Conservation (phyloP, 2,329 filamentous ascomycete genomes). For the Leptodontidium sp. region DNA sequence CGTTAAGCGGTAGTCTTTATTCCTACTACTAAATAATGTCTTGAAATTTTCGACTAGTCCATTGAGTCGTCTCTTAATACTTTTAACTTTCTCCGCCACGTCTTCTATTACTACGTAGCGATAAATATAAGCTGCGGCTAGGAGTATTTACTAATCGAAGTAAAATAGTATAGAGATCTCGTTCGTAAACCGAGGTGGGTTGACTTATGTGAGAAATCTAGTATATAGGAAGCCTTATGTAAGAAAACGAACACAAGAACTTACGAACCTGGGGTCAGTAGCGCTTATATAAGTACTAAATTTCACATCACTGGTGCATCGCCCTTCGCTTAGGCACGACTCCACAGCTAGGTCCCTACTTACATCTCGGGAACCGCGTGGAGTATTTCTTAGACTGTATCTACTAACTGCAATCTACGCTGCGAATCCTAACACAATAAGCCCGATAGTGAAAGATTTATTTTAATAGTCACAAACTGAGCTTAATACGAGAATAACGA, state of each 20-base stretch:
- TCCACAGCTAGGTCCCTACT: not conserved
- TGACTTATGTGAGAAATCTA: not conserved
- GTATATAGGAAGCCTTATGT: not conserved
- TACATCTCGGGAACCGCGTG: not conserved
- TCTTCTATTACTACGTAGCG: conserved; percentile 4
- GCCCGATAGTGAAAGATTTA: too few species aligned
- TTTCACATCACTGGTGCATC: too few species aligned
- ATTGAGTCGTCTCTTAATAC: too few species aligned
- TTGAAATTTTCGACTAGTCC: too few species aligned
- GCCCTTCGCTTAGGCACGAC: not conserved
- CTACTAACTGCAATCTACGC: too few species aligned
- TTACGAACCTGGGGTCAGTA: not conserved
- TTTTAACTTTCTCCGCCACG: not conserved
- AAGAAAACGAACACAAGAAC: conserved; percentile 3
- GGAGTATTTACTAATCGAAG: not conserved
- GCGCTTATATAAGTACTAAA: conserved; percentile 3
- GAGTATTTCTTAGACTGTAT: not conserved
- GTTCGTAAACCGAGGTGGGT: not conserved
- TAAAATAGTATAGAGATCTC: not conserved
- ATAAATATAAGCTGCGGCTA: conserved; percentile 1
- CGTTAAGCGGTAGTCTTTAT: not conserved
- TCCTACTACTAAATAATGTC: too few species aligned
- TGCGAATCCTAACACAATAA: too few species aligned
- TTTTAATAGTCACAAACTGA: too few species aligned
- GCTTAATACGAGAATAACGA: too few species aligned